These are phyloP conservation scores for Fusarium falciforme DNA, from an alignment of 2,329 filamentous ascomycete species.

Conservation along the genomic window DNA sequence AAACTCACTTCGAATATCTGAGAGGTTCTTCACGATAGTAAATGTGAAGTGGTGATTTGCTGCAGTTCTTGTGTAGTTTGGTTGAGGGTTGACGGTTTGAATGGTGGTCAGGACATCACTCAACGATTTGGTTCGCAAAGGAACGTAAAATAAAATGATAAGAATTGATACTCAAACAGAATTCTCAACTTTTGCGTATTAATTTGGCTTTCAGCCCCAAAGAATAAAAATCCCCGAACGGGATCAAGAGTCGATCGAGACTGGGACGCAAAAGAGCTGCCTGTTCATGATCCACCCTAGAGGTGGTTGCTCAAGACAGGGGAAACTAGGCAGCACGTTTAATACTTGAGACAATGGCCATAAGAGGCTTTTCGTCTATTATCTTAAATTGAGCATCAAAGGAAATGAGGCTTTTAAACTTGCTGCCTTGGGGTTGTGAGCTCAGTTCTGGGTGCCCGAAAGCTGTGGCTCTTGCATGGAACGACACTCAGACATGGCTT, in stretches of 20 bases:
- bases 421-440: background rate
- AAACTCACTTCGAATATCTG: no score
- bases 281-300: background rate
- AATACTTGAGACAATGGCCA: background rate
- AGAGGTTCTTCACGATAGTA: no score
- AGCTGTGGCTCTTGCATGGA: background rate
- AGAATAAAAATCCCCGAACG: background rate
- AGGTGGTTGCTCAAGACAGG: background rate
- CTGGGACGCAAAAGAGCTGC: background rate
- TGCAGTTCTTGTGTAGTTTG: no score
- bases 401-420: background rate
- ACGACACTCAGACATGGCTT: background rate
- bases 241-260: background rate
- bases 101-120: background rate
- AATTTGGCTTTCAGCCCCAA: background rate
- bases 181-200: background rate
- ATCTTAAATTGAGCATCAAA: fast-evolving
- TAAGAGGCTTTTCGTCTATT: background rate
- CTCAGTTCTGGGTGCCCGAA: background rate
- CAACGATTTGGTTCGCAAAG: background rate
- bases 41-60: no score
- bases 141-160: no score
- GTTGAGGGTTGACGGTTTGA: no score
- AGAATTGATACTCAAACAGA: no score
- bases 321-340: conserved; percentile 15